Base-by-base conservation (phyloP, 805 yeast genomes). In the Candida insectorum region DNA sequence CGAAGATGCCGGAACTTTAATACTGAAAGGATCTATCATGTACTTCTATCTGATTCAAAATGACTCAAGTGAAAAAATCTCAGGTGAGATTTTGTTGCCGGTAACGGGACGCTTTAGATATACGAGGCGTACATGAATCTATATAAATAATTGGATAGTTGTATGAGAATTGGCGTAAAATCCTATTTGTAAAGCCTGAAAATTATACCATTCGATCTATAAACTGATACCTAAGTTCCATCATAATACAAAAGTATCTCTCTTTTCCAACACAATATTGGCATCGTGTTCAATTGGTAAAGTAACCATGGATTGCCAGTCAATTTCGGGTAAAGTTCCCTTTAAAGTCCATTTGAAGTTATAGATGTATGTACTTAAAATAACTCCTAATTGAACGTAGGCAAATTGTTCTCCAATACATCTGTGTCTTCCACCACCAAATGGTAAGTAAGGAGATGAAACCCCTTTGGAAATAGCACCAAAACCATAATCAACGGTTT, bases 381-480 rank as follows among this genome's bases (percentile, higher is more conserved):
- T 71, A 31, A 93, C 80, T 31, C 96, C 96, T 45, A 93, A 75
- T 71, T 93, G 98, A 47, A 82, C 79, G 60, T 81, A 86, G 16
- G 98, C 98, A 66, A 93, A 93, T 59, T 91, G 97, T 65, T 93
- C 98, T 58, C 98, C 98, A 54, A 93, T 91, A 68, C 98, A 93
- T 69, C 98, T 84, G 62, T 93, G 98, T 74, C 98, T 85, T 48
- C 98, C 98, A 62, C 97, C 98, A 49, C 98, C 98, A 54, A 93
- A 93, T 36, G 98, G 98, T 58, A 93, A 77, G 65, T 87, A 93
- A 39, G 97, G 96, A 26, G 96, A 86, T 19, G 85, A 70, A 33
- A 91, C 97, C 65, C 97, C 98, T 67, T 93, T 93, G 28, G 95
- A 80, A 44, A 93, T 85, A 40, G 86, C 85, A 57, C 97, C 97